phyloP scores from a whole-genome alignment of 2,329 filamentous ascomycete genomes.

The Botryotinia narcissicola region DNA sequence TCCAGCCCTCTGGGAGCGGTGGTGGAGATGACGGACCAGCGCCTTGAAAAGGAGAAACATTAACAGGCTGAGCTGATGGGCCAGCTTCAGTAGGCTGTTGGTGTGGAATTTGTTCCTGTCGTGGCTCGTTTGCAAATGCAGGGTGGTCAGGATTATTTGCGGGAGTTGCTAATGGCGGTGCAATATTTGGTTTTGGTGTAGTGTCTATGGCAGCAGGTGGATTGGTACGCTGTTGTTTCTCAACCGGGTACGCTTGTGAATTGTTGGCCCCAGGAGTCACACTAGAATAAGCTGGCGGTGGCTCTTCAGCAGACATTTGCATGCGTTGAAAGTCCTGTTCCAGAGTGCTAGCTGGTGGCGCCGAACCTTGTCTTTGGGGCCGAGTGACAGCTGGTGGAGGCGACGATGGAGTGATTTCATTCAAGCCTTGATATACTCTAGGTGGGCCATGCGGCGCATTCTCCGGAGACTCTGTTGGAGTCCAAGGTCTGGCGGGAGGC shows the following conservation, averaged over 20 bases:
- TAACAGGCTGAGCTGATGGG: slow-evolving; percentile 36
- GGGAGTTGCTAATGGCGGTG: slow-evolving; percentile 39
- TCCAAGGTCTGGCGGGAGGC: slow-evolving; percentile 70
- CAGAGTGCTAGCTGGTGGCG: slow-evolving; percentile 65
- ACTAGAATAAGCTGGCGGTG: slow-evolving; percentile 93
- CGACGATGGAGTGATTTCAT: slow-evolving; percentile 54
- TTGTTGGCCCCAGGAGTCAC: slow-evolving; percentile 53
- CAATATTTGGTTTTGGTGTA: slow-evolving; percentile 38
- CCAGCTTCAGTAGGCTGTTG: slow-evolving; percentile 31
- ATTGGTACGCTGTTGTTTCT: slow-evolving; percentile 55
- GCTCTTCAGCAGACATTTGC: slow-evolving; percentile 70
- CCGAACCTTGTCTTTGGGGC: slow-evolving; percentile 35
- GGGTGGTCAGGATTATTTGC: slow-evolving; percentile 68
- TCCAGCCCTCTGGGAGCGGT: slow-evolving; percentile 95
- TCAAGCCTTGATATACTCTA: slow-evolving; percentile 84
- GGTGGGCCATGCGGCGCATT: slow-evolving; percentile 85
- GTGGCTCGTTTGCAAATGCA: slow-evolving; percentile 83
- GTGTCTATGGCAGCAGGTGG: slow-evolving; percentile 34
- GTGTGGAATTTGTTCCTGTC: slow-evolving; percentile 39
- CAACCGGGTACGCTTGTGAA: slow-evolving; percentile 65
- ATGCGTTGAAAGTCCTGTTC: slow-evolving; percentile 84
- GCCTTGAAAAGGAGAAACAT: slow-evolving; percentile 43
- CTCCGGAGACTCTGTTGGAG: slow-evolving; percentile 86
- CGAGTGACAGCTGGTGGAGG: slow-evolving; percentile 44
- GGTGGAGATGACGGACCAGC: slow-evolving; percentile 79